Percentiles rank a stretch among this genome's conserved stretches.
phyloP scores from a whole-genome alignment of 345 rosid species.

The Eucalyptus erythrocorys region DNA sequence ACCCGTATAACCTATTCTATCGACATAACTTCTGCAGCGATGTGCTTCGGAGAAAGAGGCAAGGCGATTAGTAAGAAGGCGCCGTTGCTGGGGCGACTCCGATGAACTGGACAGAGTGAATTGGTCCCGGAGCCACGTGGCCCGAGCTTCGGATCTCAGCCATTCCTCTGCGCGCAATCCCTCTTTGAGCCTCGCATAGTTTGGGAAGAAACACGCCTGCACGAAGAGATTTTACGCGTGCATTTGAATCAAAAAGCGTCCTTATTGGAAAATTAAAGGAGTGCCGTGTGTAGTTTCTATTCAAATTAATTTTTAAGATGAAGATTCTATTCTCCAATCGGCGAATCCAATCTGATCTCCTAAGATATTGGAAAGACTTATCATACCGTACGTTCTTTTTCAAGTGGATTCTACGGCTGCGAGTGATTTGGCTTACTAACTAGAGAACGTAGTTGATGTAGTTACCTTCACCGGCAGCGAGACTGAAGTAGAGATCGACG shows the following conservation, averaged over 20 bases:
- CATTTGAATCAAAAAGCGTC: neutral
- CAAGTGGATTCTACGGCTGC: neutral
- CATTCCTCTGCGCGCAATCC: constrained; percentile 38
- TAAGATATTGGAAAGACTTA: neutral
- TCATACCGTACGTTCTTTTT: neutral
- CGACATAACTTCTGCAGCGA: neutral
- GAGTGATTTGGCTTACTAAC: neutral
- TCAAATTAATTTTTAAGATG: neutral
- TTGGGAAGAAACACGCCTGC: constrained; percentile 73
- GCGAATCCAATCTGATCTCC: neutral
- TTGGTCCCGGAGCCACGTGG: constrained; percentile 38
- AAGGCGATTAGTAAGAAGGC: neutral
- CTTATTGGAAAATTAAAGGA: neutral
- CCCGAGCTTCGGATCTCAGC: constrained; percentile 62
- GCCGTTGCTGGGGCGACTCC: constrained; percentile 8
- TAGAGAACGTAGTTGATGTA: neutral
- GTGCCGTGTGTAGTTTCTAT: neutral
- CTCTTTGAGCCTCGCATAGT: constrained; percentile 48
- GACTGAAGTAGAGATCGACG: constrained; percentile 80
- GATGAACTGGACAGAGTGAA: neutral
- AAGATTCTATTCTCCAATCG: neutral
- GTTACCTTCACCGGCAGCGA: constrained; percentile 91
- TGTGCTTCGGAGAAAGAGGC: neutral
- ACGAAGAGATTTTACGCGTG: neutral
- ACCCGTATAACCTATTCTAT: neutral